phyloP scores from a whole-genome alignment of 2,329 filamentous ascomycete genomes.

The Fusarium dimerum region DNA sequence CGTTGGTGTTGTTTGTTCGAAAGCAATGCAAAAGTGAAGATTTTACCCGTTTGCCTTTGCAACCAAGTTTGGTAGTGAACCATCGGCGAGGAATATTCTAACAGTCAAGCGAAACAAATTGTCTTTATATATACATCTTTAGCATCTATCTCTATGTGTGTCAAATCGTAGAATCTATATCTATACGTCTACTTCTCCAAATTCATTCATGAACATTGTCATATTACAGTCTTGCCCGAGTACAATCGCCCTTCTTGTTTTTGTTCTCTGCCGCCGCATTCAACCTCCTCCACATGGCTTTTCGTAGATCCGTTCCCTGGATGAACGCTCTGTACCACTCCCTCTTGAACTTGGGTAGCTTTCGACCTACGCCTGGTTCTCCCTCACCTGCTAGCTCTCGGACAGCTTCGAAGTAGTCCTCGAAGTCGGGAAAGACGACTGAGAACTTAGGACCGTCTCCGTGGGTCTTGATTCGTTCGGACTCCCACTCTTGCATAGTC shows the following conservation, averaged over 20 bases:
- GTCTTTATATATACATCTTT: no score
- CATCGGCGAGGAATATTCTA: no score
- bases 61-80: not conserved
- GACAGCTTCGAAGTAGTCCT: slow-evolving; percentile 63
- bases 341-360: slow-evolving; percentile 44
- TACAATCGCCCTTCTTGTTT: not conserved
- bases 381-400: slow-evolving; percentile 50
- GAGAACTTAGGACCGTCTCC: slow-evolving; percentile 61
- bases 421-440: slow-evolving; percentile 61
- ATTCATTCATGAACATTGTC: not conserved
- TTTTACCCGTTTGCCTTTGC: not conserved
- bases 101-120: no score
- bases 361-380: slow-evolving; percentile 43
- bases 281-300: slow-evolving; percentile 56
- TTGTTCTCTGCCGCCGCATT: slow-evolving; percentile 38
- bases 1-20: not conserved
- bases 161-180: no score
- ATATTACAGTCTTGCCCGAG: slow-evolving; percentile 3
- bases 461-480: slow-evolving; percentile 50
- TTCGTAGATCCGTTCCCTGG: slow-evolving; percentile 55
- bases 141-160: no score
- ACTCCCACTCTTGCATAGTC: slow-evolving; percentile 59
- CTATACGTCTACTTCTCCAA: not conserved
- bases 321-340: slow-evolving; percentile 54
- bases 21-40: not conserved